Evolutionary conservation across 2,329 filamentous ascomycete species (phyloP), one percentile per base, ranked within the genome.

Genomic region (Apiospora sp.): DNA sequence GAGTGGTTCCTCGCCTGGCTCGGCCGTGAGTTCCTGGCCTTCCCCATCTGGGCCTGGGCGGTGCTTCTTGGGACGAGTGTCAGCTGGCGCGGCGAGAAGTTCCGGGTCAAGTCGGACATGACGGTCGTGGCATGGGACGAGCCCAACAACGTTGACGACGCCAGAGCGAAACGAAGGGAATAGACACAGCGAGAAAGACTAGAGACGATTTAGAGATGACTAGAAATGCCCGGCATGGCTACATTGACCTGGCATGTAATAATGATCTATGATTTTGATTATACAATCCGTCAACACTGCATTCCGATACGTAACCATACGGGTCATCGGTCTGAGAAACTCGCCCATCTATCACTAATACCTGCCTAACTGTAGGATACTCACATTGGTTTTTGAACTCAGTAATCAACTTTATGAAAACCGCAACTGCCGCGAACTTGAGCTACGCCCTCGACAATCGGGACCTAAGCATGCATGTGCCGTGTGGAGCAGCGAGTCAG

Each of bases 1-100:
- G 87, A 93, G 75, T 99, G 95, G 93, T 79, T 96, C 4, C 80
- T 88, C 7, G 93, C 95, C 0, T 99, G 97, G 96, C 77, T 97
- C 0, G 94, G 93, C 0, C 87, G 96, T 44, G 96, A 99, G 83
- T 75, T 90, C 0, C 86, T 98, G 12, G 95, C 96, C 0, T 85
- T 98, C 67, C 95, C 95, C 0, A 92, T 99, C 73, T 99, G 96
- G 96, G 85, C 90, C 0, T 95, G 92, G 90, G 96, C 96, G 0
- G 93, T 98, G 27, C 90, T 94, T 77, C 92, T 96, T n/a, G 96
- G 96, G 0, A 91, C 93, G 1, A 96, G 92, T 0, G 94, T 99
- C 0, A 90, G 90, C 70, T 99, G 96, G 97, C 87, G 96, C 71
- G 96, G 95, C 0, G 92, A 92, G 78, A 88, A 86, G 41, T 98